A percentile compares a stretch with the other conserved stretches of the same genome.
These are phyloP conservation scores for Aspergillus oerlinghausenensis DNA, from an alignment of 2,329 filamentous ascomycete genomes.

Conservation along the genomic window DNA sequence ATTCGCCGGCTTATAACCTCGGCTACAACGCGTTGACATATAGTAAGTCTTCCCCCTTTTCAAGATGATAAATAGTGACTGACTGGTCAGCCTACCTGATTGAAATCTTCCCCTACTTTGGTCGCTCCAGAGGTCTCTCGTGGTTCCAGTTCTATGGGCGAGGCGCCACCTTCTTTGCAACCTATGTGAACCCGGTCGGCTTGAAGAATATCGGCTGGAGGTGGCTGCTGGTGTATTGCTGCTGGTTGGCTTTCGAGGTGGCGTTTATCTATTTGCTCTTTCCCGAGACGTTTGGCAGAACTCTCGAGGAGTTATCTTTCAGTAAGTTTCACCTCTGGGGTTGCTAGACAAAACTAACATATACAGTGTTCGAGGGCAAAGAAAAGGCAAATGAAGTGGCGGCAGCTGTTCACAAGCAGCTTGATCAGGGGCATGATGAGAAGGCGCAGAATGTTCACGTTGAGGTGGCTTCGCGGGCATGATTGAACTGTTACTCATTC, in stretches of 20 bases:
- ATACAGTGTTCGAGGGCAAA: constrained; percentile 36
- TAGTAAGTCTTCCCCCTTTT: constrained; percentile 9
- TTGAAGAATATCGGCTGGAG: constrained; percentile 42
- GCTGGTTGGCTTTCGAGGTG: constrained; percentile 40
- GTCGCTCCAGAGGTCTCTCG: constrained; percentile 56
- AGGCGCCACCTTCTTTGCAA: constrained; percentile 47
- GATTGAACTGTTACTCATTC: not conserved
- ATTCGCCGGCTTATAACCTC: constrained; percentile 58
- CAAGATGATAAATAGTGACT: not conserved
- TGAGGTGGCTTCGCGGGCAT: not conserved
- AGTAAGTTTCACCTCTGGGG: constrained; percentile 24
- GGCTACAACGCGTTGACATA: constrained; percentile 62
- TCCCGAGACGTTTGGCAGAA: constrained; percentile 40
- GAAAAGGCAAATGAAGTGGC: constrained; percentile 31
- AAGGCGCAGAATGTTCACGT: constrained; percentile 4
- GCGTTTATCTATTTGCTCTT: constrained; percentile 44
- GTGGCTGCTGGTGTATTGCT: constrained; percentile 43
- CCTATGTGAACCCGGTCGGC: constrained; percentile 46
- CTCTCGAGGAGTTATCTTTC: constrained; percentile 46
- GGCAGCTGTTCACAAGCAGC: constrained; percentile 34
- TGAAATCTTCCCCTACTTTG: constrained; percentile 56
- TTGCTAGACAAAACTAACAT: constrained; percentile 9
- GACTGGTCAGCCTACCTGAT: constrained; percentile 44
- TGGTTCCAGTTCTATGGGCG: constrained; percentile 54
- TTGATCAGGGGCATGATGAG: constrained; percentile 21